These are phyloP conservation scores for Calonectria henricotiae DNA, from an alignment of 2,329 filamentous ascomycete genomes.

Conservation along the genomic window DNA sequence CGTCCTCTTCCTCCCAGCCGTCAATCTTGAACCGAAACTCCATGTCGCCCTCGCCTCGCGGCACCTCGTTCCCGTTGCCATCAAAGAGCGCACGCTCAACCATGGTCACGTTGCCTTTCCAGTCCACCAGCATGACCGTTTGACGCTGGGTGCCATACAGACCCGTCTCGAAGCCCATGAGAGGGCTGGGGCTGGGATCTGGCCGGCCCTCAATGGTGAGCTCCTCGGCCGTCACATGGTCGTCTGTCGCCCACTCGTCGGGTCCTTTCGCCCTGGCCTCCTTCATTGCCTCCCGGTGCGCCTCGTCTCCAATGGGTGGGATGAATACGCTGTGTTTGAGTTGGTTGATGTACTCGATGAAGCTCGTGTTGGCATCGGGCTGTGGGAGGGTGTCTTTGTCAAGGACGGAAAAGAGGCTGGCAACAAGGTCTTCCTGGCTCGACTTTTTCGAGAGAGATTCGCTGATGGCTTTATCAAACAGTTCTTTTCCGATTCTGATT, in stretches of 20 bases:
- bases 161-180: constrained; percentile 70
- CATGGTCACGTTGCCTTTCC: constrained; percentile 75
- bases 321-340: constrained; percentile 76
- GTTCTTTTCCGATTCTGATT: constrained; percentile 67
- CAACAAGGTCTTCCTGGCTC: constrained; percentile 67
- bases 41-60: constrained; percentile 70
- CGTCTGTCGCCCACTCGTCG: constrained; percentile 60
- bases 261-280: constrained; percentile 60
- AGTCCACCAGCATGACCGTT: constrained; percentile 75
- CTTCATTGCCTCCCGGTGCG: constrained; percentile 64
- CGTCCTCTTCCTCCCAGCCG: constrained; percentile 66
- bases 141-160: constrained; percentile 78
- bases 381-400: constrained; percentile 72
- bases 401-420: constrained; percentile 70
- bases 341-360: constrained; percentile 69
- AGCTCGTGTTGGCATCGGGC: constrained; percentile 60
- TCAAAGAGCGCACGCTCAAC: constrained; percentile 75
- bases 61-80: constrained; percentile 69
- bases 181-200: constrained; percentile 54
- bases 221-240: constrained; percentile 58
- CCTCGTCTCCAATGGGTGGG: constrained; percentile 69
- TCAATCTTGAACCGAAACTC: constrained; percentile 72
- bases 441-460: constrained; percentile 58
- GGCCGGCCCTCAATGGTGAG: constrained; percentile 59
- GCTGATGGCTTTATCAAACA: constrained; percentile 64